Conservation (phyloP, 768 basidiomycete genomes). For the Rhodocollybia butyracea region DNA sequence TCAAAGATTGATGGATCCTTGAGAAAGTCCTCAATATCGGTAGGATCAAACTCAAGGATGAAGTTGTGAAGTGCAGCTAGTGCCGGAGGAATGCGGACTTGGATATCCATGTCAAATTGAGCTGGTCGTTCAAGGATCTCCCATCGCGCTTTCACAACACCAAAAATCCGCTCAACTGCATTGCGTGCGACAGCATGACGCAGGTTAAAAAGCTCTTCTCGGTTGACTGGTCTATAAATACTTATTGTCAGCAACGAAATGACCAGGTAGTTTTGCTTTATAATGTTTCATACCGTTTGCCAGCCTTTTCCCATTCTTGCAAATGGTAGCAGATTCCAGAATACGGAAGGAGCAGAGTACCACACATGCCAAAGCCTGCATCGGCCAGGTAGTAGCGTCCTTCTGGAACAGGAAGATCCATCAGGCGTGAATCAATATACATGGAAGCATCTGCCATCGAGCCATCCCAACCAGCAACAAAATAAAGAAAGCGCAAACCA, state of each 20-base stretch:
- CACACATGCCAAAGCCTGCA: conserved; percentile 16
- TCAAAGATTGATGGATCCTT: not conserved
- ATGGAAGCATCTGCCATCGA: conserved; percentile 15
- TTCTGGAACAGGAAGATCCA: conserved; percentile 12
- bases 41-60: conserved; percentile 17
- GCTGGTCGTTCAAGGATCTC: conserved; percentile 9
- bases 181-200: conserved; percentile 5
- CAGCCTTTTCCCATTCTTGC: conserved; percentile 17
- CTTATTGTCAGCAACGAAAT: conserved; percentile 5
- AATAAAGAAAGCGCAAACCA: conserved; percentile 18
- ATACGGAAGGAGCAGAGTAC: conserved; percentile 22
- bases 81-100: conserved; percentile 16
- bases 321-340: conserved; percentile 22
- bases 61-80: conserved; percentile 21
- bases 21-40: not conserved
- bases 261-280: not conserved
- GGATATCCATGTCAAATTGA: conserved; percentile 11
- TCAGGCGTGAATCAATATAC: conserved; percentile 11
- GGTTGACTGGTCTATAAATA: conserved; percentile 7
- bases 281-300: conserved; percentile 1
- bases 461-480: conserved; percentile 23
- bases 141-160: conserved; percentile 15
- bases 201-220: conserved; percentile 5
- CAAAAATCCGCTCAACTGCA: conserved; percentile 7
- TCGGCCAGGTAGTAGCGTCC: conserved; percentile 18